Conservation (phyloP, 495 filamentous ascomycete species). For the Opeltia flavorubescens region DNA sequence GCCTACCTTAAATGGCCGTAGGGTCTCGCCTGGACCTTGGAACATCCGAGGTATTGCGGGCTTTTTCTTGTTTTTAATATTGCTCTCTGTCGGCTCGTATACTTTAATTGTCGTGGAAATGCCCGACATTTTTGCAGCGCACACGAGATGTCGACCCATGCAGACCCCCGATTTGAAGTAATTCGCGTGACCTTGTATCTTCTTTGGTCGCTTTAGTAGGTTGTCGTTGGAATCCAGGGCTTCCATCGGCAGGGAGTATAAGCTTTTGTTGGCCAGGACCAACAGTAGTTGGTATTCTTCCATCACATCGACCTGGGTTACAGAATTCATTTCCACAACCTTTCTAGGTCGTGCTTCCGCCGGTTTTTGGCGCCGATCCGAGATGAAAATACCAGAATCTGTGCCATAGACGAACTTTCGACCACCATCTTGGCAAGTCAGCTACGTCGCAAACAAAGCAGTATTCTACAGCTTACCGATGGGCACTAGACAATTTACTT, state of each 20-base stretch:
- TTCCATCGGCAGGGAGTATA: slow-evolving; percentile 74
- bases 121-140: slow-evolving; percentile 80
- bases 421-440: slow-evolving; percentile 56
- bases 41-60: slow-evolving; percentile 92
- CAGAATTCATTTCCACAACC: slow-evolving; percentile 72
- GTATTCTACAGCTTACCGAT: slow-evolving; percentile 43
- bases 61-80: slow-evolving; percentile 78
- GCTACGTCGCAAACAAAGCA: neutral
- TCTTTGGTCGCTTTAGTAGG: slow-evolving; percentile 76
- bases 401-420: slow-evolving; percentile 89
- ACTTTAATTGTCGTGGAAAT: slow-evolving; percentile 94
- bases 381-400: slow-evolving; percentile 82
- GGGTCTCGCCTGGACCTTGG: slow-evolving; percentile 77
- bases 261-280: slow-evolving; percentile 82
- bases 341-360: slow-evolving; percentile 58
- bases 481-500: slow-evolving; percentile 87
- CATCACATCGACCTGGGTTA: slow-evolving; percentile 90
- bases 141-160: slow-evolving; percentile 84
- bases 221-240: slow-evolving; percentile 71
- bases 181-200: slow-evolving; percentile 92
- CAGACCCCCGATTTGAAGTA: slow-evolving; percentile 98
- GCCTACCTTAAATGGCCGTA: slow-evolving; percentile 80
- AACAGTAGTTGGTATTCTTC: slow-evolving; percentile 87
- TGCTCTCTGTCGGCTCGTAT: slow-evolving; percentile 86
- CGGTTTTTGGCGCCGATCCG: slow-evolving; percentile 80